Base-by-base conservation (phyloP, 257 asterid genomes). In the Penstemon newberryi region DNA sequence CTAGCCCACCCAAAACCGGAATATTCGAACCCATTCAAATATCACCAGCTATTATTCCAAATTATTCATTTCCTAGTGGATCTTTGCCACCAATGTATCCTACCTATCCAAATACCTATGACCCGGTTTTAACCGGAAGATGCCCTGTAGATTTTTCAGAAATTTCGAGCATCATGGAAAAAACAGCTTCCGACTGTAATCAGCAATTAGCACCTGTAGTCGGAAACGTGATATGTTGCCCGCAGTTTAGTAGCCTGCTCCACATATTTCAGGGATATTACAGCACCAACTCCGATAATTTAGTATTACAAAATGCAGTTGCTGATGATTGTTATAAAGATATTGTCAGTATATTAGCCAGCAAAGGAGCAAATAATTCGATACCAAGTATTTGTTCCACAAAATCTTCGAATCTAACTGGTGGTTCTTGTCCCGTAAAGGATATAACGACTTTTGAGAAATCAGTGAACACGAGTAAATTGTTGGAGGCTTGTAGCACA, bases 321-420 rank as follows among this genome's bases (percentile, higher is more conserved):
- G 97, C 97, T 10, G 99, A 94, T 66, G 95, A 94, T 84, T 94
- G 99, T 82, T 94, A 89, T 83, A 78, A 85, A 80, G 99, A 94
- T 87, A 85, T 94, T 75, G 85, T 91, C 88, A 94, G 97, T 75
- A 83, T 91, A 76, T 80, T 94, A 70, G 89, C 95, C 67, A 91
- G 99, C 77, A 83, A 96, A 82, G 99, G 97, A 43, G 97, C 97
- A 67, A 94, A 90, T 66, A 85, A 83, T 70, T 91, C 96, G 0
- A 56, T 94, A 72, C 87, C 97, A 38, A 60, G 79, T 38, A 79
- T 91, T 56, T 94, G 99, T 85, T 81, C 95, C 33, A 77, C 81
- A 2, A 89, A 87, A 65, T 83, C 99, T 36, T 70, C 83, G 2
- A 86, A 94, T 78, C 89, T 94, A 50, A 94, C 97, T n/a, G 96